These are phyloP conservation scores for Candida stauntonica DNA, from an alignment of 805 yeast species.

Conservation along the genomic window DNA sequence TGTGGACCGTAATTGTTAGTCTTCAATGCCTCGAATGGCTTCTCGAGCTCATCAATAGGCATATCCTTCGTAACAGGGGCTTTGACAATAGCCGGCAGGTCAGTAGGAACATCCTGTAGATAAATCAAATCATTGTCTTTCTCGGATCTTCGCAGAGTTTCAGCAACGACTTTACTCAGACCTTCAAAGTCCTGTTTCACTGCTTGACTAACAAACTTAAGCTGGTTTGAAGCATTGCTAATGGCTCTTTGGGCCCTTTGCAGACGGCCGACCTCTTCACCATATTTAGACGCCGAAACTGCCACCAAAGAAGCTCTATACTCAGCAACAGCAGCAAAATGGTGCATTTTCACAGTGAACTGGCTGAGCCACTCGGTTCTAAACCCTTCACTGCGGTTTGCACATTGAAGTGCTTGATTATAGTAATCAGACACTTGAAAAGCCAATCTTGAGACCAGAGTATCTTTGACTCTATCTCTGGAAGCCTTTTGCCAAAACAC, in stretches of 20 bases:
- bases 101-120: constrained; percentile 57
- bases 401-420: constrained; percentile 36
- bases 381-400: constrained; percentile 46
- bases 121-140: constrained; percentile 81
- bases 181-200: constrained; percentile 52
- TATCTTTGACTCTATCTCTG: constrained; percentile 45
- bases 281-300: constrained; percentile 51
- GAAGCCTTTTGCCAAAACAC: constrained; percentile 75
- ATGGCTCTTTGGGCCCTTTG: constrained; percentile 38
- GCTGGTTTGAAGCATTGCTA: constrained; percentile 32
- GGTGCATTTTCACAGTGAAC: constrained; percentile 51
- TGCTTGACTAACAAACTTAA: constrained; percentile 37
- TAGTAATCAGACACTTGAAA: constrained; percentile 59
- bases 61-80: constrained; percentile 54
- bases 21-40: constrained; percentile 26
- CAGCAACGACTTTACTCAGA: constrained; percentile 41
- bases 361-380: constrained; percentile 64
- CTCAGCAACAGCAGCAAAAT: constrained; percentile 69
- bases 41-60: constrained; percentile 34
- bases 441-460: constrained; percentile 61
- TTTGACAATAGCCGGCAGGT: constrained; percentile 40
- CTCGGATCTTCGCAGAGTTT: constrained; percentile 50
- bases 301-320: constrained; percentile 54
- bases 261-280: constrained; percentile 65
- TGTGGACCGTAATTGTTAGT: constrained; percentile 24